Evolutionary conservation across 305 asterid genomes (phyloP), one percentile per base, ranked within the genome.

Genomic region (Solanum aculeatissimum): DNA sequence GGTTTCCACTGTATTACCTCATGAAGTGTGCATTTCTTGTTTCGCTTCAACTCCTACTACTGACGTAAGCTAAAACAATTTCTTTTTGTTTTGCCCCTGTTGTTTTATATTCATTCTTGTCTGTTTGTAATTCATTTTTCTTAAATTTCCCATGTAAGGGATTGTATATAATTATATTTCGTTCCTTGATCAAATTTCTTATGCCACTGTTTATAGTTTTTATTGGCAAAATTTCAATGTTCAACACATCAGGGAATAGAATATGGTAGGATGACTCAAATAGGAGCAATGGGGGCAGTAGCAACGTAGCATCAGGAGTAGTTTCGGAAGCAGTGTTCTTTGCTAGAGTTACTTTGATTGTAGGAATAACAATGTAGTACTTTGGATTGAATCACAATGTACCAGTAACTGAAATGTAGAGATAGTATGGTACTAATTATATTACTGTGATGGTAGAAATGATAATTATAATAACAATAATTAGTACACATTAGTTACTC

Each of bases 1-100:
- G 87, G 87, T 87, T 91, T 85, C 99, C 98, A 9, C 84, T 91
- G 84, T 97, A 97, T 91, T 95, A 97, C 84, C 98, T 94, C 85
- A 60, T 89, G 93, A 97, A 97, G 96, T 93, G 95, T 90, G 98
- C 98, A 80, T 97, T 97, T 90, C 99, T 97, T 80, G 97, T 97
- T 86, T 97, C 97, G 99, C 98, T 97, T 88, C 98, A 97, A 87
- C 94, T 97, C 81, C 99, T 55, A 63, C 93, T 74, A 86, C 90
- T 85, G 93, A 97, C 82, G 98, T 97, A 92, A 90, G 95, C 82
- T 84, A 77, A 77, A 77, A 45, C 16, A 77, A 6, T 16, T 77
- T 53, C 45, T 49, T 47, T 77, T 51, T 0, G 9, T 18, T 1
- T 51, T 29, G 63, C 6, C 23, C 18, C 10, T 77, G 19, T 19